Evolutionary conservation across 768 basidiomycete species (phyloP).

Genomic region (Hydnum rufescens): DNA sequence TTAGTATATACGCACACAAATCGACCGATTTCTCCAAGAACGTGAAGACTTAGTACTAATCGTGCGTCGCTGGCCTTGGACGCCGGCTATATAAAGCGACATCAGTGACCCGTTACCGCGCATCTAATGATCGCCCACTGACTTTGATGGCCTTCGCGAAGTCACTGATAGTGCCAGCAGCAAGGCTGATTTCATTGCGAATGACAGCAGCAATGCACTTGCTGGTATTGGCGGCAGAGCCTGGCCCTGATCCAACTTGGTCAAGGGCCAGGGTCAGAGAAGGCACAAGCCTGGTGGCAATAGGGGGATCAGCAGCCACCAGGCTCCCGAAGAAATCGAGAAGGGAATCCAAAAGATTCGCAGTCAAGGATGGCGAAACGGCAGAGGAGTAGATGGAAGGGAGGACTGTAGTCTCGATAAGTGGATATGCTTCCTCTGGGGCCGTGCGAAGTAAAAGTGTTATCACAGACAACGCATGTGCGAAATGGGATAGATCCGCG

Average conservation of each 20-base stretch:
- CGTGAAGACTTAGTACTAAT: constrained; percentile 65
- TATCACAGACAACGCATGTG: constrained; percentile 45
- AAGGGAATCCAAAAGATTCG: constrained; percentile 60
- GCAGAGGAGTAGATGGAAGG: constrained; percentile 47
- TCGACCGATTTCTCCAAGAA: constrained; percentile 85
- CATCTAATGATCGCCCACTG: constrained; percentile 10
- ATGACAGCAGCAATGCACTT: constrained; percentile 75
- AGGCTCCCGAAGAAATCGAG: constrained; percentile 66
- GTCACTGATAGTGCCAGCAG: constrained; percentile 68
- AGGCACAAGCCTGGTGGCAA: constrained; percentile 64
- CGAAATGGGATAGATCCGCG: constrained; percentile 57
- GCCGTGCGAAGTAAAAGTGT: constrained; percentile 49
- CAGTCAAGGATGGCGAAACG: constrained; percentile 60
- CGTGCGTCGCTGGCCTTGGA: constrained; percentile 35
- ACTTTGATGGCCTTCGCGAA: constrained; percentile 72
- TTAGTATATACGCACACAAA: constrained; percentile 37
- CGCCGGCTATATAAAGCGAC: constrained; percentile 3
- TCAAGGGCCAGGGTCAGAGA: constrained; percentile 47
- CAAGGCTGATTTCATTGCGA: constrained; percentile 42
- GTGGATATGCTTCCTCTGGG: constrained; percentile 49
- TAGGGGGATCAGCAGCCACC: constrained; percentile 64
- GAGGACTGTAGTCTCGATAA: constrained; percentile 52
- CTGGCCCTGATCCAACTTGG: constrained; percentile 39
- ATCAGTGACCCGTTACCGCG: neutral
- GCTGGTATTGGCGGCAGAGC: constrained; percentile 43